Conservation (phyloP, 352 stramenopile genomes). For the Pythium pyrilobum region DNA sequence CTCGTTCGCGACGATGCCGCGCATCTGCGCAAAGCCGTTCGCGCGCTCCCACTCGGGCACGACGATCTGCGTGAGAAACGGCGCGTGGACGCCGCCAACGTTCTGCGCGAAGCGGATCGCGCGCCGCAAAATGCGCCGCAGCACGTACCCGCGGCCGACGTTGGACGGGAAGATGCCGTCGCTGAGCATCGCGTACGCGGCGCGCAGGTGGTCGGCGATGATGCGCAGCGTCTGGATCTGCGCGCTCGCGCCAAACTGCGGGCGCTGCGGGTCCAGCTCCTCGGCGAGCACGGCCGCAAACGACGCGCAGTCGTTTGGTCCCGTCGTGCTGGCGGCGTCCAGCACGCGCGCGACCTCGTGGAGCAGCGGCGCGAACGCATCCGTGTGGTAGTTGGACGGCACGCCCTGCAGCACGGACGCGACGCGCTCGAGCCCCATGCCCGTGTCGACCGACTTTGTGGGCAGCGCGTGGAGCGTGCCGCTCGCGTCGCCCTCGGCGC, state of each 20-base stretch:
- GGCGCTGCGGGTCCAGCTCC: conserved; percentile 36
- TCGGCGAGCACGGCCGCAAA: conserved; percentile 37
- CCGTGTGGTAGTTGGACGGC: conserved; percentile 97
- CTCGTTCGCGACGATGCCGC: conserved; percentile 61
- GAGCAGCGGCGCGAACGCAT: conserved; percentile 93
- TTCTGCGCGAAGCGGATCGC: conserved; percentile 70
- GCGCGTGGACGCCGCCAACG: conserved; percentile 33
- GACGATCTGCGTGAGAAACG: conserved; percentile 48
- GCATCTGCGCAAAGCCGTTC: conserved; percentile 51
- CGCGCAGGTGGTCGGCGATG: conserved; percentile 95
- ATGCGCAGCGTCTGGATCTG: conserved; percentile 82
- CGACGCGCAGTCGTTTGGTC: conserved; percentile 2
- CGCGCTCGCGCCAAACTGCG: conserved; percentile 38
- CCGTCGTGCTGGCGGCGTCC: conserved; percentile 33
- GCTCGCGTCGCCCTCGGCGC: conserved; percentile 89
- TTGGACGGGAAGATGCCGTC: conserved; percentile 95
- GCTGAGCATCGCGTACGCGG: conserved; percentile 90
- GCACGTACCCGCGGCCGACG: conserved; percentile 94
- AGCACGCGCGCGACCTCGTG: conserved; percentile 35
- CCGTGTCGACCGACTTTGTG: conserved; percentile 97
- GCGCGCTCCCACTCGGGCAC: conserved; percentile 36
- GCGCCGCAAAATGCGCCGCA: conserved; percentile 93
- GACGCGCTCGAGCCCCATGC: conserved; percentile 97
- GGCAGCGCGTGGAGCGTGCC: conserved; percentile 87
- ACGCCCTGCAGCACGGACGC: conserved; percentile 90